Conservation (phyloP, 139 green algal species). For the Coccomyxa sp. region DNA sequence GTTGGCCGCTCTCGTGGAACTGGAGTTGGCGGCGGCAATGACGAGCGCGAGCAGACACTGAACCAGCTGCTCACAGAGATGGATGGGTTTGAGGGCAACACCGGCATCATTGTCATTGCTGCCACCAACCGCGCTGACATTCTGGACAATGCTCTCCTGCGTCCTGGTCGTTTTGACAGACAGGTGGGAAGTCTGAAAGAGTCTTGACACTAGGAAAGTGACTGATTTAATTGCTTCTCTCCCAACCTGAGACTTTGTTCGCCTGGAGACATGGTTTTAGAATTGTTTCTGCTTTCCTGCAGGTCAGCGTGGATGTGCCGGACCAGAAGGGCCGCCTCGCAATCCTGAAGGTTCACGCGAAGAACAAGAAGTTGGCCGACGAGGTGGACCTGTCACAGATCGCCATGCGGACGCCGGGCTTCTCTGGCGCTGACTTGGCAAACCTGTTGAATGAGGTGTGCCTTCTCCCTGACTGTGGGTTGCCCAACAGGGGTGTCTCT, state of each 20-base stretch:
- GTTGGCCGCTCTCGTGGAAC: constrained; percentile 92
- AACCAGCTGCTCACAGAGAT: constrained; percentile 78
- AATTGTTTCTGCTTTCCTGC: background rate
- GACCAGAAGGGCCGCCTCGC: constrained; percentile 91
- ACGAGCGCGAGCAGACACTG: constrained; percentile 91
- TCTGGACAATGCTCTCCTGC: constrained; percentile 94
- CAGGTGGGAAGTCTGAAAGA: constrained; percentile 38
- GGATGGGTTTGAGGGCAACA: constrained; percentile 89
- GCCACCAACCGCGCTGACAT: constrained; percentile 98
- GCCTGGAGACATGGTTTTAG: too few species aligned
- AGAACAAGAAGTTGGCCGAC: constrained; percentile 93
- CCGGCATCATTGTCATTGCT: constrained; percentile 95
- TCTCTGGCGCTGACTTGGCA: constrained; percentile 88
- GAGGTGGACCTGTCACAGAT: constrained; percentile 96
- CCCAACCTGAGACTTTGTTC: background rate
- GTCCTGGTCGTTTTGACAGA: constrained; percentile 95
- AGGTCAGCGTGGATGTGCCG: constrained; percentile 93
- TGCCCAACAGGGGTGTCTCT: too few species aligned
- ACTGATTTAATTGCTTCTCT: background rate
- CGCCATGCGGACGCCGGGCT: constrained; percentile 82
- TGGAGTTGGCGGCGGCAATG: constrained; percentile 92
- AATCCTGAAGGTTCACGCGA: constrained; percentile 92
- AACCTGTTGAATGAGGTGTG: constrained; percentile 96
- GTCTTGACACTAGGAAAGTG: background rate
- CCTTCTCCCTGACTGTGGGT: background rate